These are phyloP conservation scores for Mytilinidion resinicola DNA, from an alignment of 495 filamentous ascomycete species.

Conservation along the genomic window DNA sequence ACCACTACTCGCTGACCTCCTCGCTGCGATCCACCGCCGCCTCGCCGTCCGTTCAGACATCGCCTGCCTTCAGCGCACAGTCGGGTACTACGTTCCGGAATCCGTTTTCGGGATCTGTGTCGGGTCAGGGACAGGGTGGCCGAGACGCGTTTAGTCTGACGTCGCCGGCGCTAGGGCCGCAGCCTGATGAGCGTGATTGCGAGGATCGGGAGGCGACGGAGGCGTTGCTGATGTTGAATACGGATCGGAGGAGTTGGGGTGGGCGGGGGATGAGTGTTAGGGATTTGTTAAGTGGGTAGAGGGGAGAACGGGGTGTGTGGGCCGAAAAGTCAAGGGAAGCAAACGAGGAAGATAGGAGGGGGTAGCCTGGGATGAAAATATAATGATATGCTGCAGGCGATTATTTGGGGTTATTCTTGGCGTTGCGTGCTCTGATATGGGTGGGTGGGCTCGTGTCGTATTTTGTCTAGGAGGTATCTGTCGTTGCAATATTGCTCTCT, in stretches of 20 bases:
- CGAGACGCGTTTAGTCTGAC: constrained; percentile 14
- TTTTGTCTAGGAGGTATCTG: too few relatives aligned
- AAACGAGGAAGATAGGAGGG: too few relatives aligned
- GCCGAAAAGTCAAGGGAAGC: too few relatives aligned
- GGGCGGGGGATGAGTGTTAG: constrained; percentile 30
- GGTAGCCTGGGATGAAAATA: too few relatives aligned
- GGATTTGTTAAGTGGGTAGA: constrained; percentile 26
- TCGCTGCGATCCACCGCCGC: constrained; percentile 25
- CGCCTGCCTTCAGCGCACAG: constrained; percentile 23
- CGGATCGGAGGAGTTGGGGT: constrained; percentile 33
- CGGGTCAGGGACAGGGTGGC: constrained; percentile 11
- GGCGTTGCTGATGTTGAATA: constrained; percentile 37
- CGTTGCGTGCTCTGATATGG: too few relatives aligned
- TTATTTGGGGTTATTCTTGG: too few relatives aligned
- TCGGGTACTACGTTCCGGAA: constrained; percentile 18
- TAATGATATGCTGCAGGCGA: too few relatives aligned
- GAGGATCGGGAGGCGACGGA: constrained; percentile 36
- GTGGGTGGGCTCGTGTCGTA: too few relatives aligned
- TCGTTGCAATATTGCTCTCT: too few relatives aligned
- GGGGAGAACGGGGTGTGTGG: neutral
- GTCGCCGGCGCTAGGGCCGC: constrained; percentile 14
- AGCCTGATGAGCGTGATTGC: constrained; percentile 18
- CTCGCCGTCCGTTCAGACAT: constrained; percentile 24
- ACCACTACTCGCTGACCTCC: constrained; percentile 21
- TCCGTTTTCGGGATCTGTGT: constrained; percentile 14